Base-by-base conservation (phyloP, 2,329 filamentous ascomycete species). In the Verticillium tricorpus region DNA sequence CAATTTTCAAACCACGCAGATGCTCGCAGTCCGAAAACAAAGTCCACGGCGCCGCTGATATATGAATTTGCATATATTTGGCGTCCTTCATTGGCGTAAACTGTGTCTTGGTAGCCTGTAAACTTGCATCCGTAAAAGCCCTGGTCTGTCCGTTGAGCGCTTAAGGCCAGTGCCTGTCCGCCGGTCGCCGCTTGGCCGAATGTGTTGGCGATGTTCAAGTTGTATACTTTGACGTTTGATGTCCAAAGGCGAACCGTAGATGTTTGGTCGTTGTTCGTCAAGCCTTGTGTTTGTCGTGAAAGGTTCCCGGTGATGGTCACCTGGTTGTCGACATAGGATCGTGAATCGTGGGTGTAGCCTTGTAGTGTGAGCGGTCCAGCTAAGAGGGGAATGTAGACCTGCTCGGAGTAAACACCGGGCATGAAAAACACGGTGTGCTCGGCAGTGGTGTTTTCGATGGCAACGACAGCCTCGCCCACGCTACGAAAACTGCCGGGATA, bases 31-130 rank as follows among this genome's bases (percentile, higher is more conserved):
- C 85, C 85, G 65, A 87, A 87, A 69, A 87, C 82, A 71, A 85
- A 87, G 69, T 87, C 85, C 6, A 81, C 81, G 1, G 82, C 82
- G 45, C 85, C 84, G 63, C 80, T 76, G 64, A 87, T 85, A 66
- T 80, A 80, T 66, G 77, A 78, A 60, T 78, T 78, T 12, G 78
- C 80, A 67, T 84, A 87, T 56, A 86, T 69, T 63, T 86, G 83
- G 22, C 77, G 74, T 22, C 85, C 84, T 5, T 70, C 75, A 58
- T 83, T 69, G n/a, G 79, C 76, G 4, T 82, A 73, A 57, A 84
- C 67, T 1, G 85, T 87, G 69, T 87, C 84, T 71, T 87, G 85
- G 71, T 77, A 86, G n/a, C 84, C 82, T 14, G 58, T 58, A 14
- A 75, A 76, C 68, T 86, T 77, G 59, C 79, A 82, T 50, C 75